Conservation (phyloP, 2,329 filamentous ascomycete species). For the Phyllosticta paracitricarpa region DNA sequence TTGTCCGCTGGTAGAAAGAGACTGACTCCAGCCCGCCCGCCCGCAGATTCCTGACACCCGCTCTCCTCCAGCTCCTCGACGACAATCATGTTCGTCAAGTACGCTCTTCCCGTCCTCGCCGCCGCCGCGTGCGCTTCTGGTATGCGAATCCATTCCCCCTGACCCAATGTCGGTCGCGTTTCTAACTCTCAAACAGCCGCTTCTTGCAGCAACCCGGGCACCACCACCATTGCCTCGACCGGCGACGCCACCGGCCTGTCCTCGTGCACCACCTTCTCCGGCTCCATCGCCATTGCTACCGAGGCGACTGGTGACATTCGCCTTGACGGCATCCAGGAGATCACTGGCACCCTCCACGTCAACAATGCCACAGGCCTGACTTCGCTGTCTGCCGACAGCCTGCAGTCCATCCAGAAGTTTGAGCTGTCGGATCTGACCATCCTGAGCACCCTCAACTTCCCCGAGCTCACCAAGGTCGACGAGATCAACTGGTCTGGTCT, state of each 20-base stretch:
- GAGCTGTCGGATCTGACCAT: conserved; percentile 56
- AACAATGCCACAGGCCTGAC: conserved; percentile 51
- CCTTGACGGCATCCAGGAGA: conserved; percentile 52
- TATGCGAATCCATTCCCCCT: conserved; percentile 23
- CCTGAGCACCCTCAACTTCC: conserved; percentile 59
- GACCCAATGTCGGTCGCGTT: not conserved
- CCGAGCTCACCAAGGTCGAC: conserved; percentile 53
- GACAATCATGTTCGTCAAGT: conserved; percentile 45
- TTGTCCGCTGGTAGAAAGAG: not conserved
- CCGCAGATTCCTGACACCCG: conserved; percentile 18
- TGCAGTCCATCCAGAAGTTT: conserved; percentile 63
- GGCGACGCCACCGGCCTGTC: conserved; percentile 51
- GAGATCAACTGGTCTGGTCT: conserved; percentile 64
- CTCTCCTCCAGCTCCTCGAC: conserved; percentile 17
- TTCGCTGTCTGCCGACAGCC: conserved; percentile 49
- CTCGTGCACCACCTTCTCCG: conserved; percentile 58
- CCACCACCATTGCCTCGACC: conserved; percentile 48
- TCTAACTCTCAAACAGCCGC: conserved; percentile 14
- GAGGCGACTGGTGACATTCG: conserved; percentile 47
- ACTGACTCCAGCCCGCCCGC: conserved; percentile 11
- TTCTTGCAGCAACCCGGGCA: conserved; percentile 35
- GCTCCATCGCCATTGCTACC: conserved; percentile 55
- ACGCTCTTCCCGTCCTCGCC: conserved; percentile 47
- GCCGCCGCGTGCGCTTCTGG: conserved; percentile 43
- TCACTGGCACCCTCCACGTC: conserved; percentile 46